Evolutionary conservation across 768 basidiomycete genomes (phyloP).

Genomic region (Pleurotus ostreatus): DNA sequence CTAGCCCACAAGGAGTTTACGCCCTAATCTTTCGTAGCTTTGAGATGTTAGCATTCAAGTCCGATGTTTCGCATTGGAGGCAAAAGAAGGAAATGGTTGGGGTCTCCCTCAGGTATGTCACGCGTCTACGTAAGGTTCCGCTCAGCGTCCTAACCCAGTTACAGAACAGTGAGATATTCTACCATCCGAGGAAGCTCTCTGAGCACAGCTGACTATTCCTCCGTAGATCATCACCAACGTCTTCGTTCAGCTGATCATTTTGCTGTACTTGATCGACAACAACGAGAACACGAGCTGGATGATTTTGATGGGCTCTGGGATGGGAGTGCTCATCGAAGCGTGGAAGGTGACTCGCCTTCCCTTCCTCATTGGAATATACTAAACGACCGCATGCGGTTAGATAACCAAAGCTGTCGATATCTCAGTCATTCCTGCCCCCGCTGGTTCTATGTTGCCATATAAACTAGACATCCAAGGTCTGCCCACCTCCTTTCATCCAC

Average conservation of each 20-base stretch:
- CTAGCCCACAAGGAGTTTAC: slow-evolving; percentile 4
- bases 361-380: slow-evolving; percentile 11
- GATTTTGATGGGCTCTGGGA: slow-evolving; percentile 87
- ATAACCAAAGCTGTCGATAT: slow-evolving; percentile 92
- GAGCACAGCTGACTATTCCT: slow-evolving; percentile 19
- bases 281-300: slow-evolving; percentile 96
- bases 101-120: slow-evolving; percentile 79
- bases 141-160: too few relatives aligned
- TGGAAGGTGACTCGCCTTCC: slow-evolving; percentile 71
- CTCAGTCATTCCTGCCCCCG: slow-evolving; percentile 51
- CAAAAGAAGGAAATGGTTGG: slow-evolving; percentile 93
- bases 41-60: slow-evolving; percentile 94
- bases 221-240: slow-evolving; percentile 84
- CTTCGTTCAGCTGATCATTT: slow-evolving; percentile 84
- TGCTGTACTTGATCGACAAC: slow-evolving; percentile 93
- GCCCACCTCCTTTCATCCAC: slow-evolving; percentile 14
- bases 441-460: slow-evolving; percentile 74
- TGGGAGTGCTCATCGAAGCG: slow-evolving; percentile 81
- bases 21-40: slow-evolving; percentile 46
- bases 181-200: too few relatives aligned
- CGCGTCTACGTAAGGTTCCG: background rate
- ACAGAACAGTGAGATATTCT: too few relatives aligned
- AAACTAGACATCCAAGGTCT: slow-evolving; percentile 76
- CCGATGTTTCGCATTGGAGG: slow-evolving; percentile 93
- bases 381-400: slow-evolving; percentile 27